Base-by-base conservation (phyloP, 2,329 filamentous ascomycete species). In the Alternaria arborescens region DNA sequence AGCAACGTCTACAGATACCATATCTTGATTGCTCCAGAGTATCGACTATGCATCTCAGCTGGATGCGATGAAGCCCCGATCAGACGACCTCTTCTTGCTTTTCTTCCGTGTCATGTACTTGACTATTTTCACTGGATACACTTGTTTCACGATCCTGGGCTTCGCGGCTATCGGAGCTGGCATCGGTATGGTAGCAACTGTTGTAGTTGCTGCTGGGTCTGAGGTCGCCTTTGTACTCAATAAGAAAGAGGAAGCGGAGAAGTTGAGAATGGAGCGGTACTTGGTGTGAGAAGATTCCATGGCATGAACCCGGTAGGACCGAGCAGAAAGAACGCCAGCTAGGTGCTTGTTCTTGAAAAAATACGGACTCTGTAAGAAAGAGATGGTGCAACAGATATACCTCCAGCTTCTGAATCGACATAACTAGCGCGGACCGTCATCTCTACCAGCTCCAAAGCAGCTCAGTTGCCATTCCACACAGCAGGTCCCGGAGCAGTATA, bases 401-500 rank as follows among this genome's bases (percentile, higher is more conserved):
- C 7, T n/a, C 18, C 12, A 16, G 8, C 22, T 32, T 47, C 42
- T n/a, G 5, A 26, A 20, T 42, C 36, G 8, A 4, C 26, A 43
- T 32, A 24, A 22, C 38, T 38, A 4, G 18, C 22, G 18, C 24
- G 24, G 40, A 34, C 7, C 34, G 30, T 41, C 24, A 2, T 24
- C 28, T 24, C 51, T 7, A 24, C 38, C 32, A 30, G 20, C 10
- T 20, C 3, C 14, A 38, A 18, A 22, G 20, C 34, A 36, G 8
- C 26, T 59, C 55, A 61, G 16, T 58, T 56, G 11, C 68, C 67
- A 32, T 64, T 38, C 71, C 70, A 74, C 3, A 74, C 67, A n/a
- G 65, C 62, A 12, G 72, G 70, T 16, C 72, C 71, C 40, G 71
- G 72, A 4, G 70, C 68, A 8, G 61, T 74, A 51, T 75, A 75